phyloP scores from a whole-genome alignment of 495 filamentous ascomycete genomes.

The Xylaria venustula region DNA sequence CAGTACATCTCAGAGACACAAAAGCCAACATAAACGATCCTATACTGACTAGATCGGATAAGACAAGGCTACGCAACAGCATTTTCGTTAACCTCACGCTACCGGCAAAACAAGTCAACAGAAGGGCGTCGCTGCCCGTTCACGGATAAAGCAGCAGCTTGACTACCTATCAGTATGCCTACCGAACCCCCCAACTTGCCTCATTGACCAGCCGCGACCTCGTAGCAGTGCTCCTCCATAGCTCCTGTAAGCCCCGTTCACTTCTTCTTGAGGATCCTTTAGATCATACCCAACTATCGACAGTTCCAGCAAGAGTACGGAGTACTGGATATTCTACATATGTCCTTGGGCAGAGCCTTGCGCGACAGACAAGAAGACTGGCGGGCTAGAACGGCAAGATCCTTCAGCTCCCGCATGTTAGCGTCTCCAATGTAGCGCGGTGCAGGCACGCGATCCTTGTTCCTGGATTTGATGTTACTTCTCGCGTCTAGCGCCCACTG shows the following conservation, averaged over 20 bases:
- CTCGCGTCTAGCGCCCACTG: conserved; percentile 30
- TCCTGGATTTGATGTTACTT: conserved; percentile 33
- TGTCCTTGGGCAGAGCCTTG: conserved; percentile 11
- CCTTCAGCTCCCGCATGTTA: conserved; percentile 25
- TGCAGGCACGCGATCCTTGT: conserved; percentile 28
- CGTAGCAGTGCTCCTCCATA: conserved; percentile 2
- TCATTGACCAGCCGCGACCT: conserved; percentile 30
- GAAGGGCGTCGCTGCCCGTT: neutral
- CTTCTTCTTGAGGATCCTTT: conserved; percentile 19
- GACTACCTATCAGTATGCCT: conserved; percentile 17
- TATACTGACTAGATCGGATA: neutral
- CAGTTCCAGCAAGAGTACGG: neutral
- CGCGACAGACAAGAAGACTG: conserved; percentile 5
- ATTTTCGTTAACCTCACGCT: neutral
- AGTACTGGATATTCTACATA: neutral
- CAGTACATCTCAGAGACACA: neutral
- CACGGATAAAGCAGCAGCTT: conserved; percentile 18
- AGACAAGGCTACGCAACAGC: conserved; percentile 6
- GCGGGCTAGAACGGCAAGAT: conserved; percentile 14
- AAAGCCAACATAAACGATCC: neutral
- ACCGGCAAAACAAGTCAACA: neutral
- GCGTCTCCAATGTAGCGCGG: conserved; percentile 26
- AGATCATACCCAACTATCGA: conserved; percentile 6
- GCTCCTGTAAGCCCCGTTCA: conserved; percentile 16
- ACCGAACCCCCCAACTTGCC: conserved; percentile 16